These are phyloP conservation scores for Schizosaccharomyces versatilis DNA, from an alignment of 1,139 yeast genomes.

Conservation along the genomic window DNA sequence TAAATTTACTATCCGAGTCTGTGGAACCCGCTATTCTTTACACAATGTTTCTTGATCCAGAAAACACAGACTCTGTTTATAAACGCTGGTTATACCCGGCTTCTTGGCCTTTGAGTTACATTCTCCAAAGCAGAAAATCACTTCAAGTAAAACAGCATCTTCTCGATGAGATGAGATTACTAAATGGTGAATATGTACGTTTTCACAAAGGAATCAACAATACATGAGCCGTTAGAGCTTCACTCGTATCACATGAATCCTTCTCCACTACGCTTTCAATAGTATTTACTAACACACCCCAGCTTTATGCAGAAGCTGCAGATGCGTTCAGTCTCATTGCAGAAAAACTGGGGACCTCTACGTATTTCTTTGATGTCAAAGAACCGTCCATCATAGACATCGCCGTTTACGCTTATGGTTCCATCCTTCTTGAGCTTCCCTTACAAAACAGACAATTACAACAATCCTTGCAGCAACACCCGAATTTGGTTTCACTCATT, in stretches of 20 bases:
- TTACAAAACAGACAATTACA: neutral
- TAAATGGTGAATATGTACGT: neutral
- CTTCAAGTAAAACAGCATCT: neutral
- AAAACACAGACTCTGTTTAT: neutral
- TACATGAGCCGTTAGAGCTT: no score
- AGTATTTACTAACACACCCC: neutral
- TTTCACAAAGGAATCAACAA: no score
- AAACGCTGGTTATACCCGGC: neutral
- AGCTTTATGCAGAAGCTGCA: neutral
- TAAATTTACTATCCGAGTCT: neutral
- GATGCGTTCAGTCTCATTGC: neutral
- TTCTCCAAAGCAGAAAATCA: neutral
- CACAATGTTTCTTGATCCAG: neutral
- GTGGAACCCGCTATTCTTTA: neutral
- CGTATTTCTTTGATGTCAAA: neutral
- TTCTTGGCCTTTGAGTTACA: neutral
- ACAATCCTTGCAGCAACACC: neutral
- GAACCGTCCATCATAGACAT: neutral
- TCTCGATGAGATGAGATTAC: no score
- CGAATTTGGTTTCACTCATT: neutral
- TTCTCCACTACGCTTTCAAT: neutral
- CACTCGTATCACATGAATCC: no score
- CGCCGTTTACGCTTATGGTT: neutral
- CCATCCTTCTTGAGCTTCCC: neutral
- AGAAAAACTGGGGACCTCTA: neutral